Base-by-base conservation (phyloP, 176 grass and related monocot species). In the Musa itinerans region DNA sequence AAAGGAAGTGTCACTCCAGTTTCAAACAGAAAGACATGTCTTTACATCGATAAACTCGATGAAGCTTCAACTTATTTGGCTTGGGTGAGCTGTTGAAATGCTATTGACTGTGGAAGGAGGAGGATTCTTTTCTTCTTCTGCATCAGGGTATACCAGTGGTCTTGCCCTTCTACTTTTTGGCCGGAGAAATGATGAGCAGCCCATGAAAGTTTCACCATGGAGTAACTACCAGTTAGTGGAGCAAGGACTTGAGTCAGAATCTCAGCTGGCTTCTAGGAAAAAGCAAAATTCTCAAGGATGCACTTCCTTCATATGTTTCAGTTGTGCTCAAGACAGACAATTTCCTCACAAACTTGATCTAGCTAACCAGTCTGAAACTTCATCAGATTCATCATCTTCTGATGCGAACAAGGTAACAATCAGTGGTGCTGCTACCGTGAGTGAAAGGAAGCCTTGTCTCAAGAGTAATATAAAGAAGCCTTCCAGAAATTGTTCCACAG, bases 91-190 rank as follows among this genome's bases (percentile, higher is more conserved):
- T 87, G 78, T 80, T 78, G 84, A 93, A 84, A 98, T 98, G 95
- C 84, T 98, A 83, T 82, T 98, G 73, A 86, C 95, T 76, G 95
- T 98, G 74, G 95, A 98, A 93, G 95, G 95, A 89, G 90, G 90
- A 43, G 95, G 95, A 15, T 98, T 98, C 74, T 98, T 98, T 84
- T 91, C 90, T 72, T 93, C 95, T 48, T 98, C 95, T 68, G 90
- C 95, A n/a, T 98, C 90, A 72, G 95, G 95, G 25, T 98, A 98
- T 73, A 91, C 86, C 72, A 88, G 87, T 82, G 95, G 95, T 26
- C 88, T 98, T 27, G 90, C 95, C 11, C 90, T 98, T 83, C 65
- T 98, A 83, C 84, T 98, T 22, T 86, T 98, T 73, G 90, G 95
- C 3, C 73, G 66, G 73, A 93, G 85, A 89, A 84, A 78, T 63